Conservation (phyloP, 2,329 filamentous ascomycete genomes). For the Tolypocladium capitatum region DNA sequence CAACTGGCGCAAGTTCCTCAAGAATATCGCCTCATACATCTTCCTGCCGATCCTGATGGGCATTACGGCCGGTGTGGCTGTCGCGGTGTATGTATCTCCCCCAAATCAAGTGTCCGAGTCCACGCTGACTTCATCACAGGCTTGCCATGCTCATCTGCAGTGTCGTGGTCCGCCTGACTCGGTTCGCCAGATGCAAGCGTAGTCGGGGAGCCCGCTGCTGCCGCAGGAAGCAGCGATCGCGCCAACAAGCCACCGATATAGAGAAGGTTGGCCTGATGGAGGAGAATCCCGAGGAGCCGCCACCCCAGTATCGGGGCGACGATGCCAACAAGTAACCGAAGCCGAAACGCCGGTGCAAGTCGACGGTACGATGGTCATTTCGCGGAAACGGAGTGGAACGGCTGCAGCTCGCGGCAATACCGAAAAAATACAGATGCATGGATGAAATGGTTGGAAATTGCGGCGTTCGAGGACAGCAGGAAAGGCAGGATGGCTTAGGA, state of each 20-base stretch:
- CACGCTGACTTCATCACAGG: conserved; percentile 18
- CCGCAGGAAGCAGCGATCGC: conserved; percentile 1
- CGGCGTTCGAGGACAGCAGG: neutral
- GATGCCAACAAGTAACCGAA: conserved; percentile 10
- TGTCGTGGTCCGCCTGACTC: conserved; percentile 45
- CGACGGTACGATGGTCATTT: neutral
- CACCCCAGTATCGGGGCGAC: conserved; percentile 15
- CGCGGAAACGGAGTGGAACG: neutral
- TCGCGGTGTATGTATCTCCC: conserved; percentile 42
- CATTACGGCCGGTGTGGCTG: conserved; percentile 52
- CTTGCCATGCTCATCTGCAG: conserved; percentile 55
- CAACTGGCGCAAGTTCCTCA: conserved; percentile 33
- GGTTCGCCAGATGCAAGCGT: conserved; percentile 24
- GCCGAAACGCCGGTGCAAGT: neutral
- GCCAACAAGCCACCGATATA: conserved; percentile 15
- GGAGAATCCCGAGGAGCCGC: conserved; percentile 15
- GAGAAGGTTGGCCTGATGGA: conserved; percentile 40
- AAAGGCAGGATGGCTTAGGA: neutral
- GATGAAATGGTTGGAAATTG: neutral
- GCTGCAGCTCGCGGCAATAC: neutral
- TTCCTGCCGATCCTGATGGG: conserved; percentile 57
- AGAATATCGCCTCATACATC: conserved; percentile 47
- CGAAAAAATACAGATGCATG: neutral
- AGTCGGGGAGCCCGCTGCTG: conserved; percentile 4
- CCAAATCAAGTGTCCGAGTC: neutral